These are phyloP conservation scores for Monosporascus sp. DNA, from an alignment of 2,329 filamentous ascomycete genomes.

Conservation along the genomic window DNA sequence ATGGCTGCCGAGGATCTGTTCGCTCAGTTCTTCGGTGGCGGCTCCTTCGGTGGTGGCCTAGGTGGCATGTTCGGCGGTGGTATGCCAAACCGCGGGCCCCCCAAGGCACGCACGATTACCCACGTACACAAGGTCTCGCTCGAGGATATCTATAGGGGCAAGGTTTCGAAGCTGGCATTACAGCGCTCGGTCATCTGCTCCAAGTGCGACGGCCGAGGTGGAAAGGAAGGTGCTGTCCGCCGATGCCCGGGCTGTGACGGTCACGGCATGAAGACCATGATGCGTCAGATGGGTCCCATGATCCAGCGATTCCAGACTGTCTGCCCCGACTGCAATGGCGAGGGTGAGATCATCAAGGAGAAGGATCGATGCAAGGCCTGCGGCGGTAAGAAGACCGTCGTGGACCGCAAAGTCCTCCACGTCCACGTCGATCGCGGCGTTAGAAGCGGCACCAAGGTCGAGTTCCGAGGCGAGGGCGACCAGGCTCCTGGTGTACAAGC, in stretches of 20 bases:
- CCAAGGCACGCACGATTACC: slow-evolving; percentile 90
- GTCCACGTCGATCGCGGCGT: slow-evolving; percentile 96
- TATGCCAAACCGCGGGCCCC: slow-evolving; percentile 73
- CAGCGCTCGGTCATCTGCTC: slow-evolving; percentile 97
- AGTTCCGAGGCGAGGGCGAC: slow-evolving; percentile 95
- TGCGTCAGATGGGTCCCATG: slow-evolving; percentile 99
- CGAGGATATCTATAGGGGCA: slow-evolving; percentile 96
- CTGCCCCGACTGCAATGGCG: slow-evolving; percentile 95
- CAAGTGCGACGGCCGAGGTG: slow-evolving; percentile 88
- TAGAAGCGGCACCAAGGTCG: slow-evolving; percentile 88
- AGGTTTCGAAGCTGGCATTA: slow-evolving; percentile 93
- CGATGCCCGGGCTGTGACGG: slow-evolving; percentile 88
- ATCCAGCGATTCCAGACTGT: slow-evolving; percentile 99
- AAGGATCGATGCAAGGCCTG: slow-evolving; percentile 98
- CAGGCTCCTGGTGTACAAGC: slow-evolving; percentile 89
- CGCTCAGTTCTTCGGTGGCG: slow-evolving; percentile 88
- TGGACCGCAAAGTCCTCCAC: slow-evolving; percentile 96
- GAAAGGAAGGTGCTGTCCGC: slow-evolving; percentile 97
- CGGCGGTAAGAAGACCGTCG: slow-evolving; percentile 93
- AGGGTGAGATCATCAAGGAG: slow-evolving; percentile 93
- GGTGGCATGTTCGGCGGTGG: slow-evolving; percentile 73
- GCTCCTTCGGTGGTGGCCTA: slow-evolving; percentile 66
- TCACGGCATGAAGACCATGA: slow-evolving; percentile 99
- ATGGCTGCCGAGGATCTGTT: slow-evolving; percentile 97
- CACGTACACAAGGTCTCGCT: slow-evolving; percentile 98